A percentile compares a stretch with the other conserved stretches of the same genome.
Conservation (phyloP, 75 land plant species). For the Selaginella moellendorffii region DNA sequence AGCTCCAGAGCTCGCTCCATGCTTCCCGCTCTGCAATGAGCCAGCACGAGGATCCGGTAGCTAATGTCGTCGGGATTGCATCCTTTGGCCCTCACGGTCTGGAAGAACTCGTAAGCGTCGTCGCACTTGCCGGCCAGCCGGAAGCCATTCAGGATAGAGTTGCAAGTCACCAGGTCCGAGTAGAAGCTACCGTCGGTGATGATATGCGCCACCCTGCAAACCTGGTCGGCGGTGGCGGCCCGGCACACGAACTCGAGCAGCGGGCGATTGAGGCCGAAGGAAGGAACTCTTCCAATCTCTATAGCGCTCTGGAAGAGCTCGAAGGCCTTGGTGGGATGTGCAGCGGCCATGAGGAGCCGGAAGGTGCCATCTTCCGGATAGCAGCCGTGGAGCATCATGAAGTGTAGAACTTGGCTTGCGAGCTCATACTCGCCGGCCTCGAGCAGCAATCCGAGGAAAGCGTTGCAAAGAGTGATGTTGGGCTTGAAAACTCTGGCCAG, state of each 20-base stretch:
- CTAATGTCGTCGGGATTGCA: neutral
- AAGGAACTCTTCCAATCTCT: neutral
- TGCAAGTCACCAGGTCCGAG: neutral
- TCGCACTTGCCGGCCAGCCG: neutral
- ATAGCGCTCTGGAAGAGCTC: neutral
- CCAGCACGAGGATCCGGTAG: neutral
- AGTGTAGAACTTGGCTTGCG: neutral
- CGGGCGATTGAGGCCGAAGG: neutral
- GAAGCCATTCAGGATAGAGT: neutral
- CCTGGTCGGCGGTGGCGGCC: neutral
- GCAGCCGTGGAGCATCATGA: neutral
- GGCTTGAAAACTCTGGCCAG: neutral
- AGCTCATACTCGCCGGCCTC: neutral
- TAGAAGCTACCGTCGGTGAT: neutral
- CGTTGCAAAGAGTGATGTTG: neutral
- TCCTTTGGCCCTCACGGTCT: neutral
- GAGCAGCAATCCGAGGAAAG: neutral
- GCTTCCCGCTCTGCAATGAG: neutral
- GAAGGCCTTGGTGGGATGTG: neutral
- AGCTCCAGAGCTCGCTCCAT: neutral
- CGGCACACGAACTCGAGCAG: neutral
- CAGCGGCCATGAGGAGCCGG: neutral
- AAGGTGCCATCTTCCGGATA: neutral
- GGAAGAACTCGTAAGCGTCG: neutral
- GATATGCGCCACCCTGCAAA: neutral